Evolutionary conservation across 1,139 yeast genomes (phyloP).

Genomic region (Lodderomyces pseudojiufengensis): DNA sequence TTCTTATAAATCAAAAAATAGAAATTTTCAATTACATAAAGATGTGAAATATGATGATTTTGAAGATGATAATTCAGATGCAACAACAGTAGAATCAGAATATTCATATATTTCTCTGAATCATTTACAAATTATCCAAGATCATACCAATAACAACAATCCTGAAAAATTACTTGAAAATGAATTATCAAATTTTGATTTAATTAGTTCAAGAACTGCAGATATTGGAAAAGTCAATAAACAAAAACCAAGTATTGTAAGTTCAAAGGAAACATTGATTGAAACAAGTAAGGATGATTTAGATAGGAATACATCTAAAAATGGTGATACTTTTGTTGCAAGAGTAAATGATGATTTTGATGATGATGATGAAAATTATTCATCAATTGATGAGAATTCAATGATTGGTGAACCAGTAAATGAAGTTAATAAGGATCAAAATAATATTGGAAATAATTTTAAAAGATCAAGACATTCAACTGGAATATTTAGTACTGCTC

Average conservation of each 20-base stretch:
- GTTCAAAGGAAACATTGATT: constrained; percentile 28
- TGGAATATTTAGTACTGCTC: constrained; percentile 26
- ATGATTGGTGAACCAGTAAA: constrained; percentile 7
- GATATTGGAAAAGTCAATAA: constrained; percentile 27
- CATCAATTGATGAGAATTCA: constrained; percentile 1
- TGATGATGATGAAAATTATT: constrained; percentile 10
- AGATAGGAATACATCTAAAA: constrained; percentile 4
- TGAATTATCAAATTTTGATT: constrained; percentile 29
- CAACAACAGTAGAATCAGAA: constrained; percentile 21
- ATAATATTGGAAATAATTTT: constrained; percentile 8
- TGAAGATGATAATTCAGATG: constrained; percentile 22
- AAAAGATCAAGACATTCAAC: constrained; percentile 24
- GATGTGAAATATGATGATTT: constrained; percentile 18
- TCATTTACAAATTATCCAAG: constrained; percentile 1
- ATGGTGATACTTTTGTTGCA: constrained; percentile 6
- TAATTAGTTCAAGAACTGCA: constrained; percentile 32
- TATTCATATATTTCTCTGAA: constrained; percentile 11
- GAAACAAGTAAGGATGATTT: constrained; percentile 5
- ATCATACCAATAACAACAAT: constrained; percentile 1
- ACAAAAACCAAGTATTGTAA: constrained; percentile 24
- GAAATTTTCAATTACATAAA: constrained; percentile 16
- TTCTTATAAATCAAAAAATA: not conserved
- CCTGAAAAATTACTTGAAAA: constrained; percentile 18
- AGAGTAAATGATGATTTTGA: constrained; percentile 12
- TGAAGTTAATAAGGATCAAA: constrained; percentile 8